Conservation (phyloP, 2,329 filamentous ascomycete genomes). For the Tolypocladium sp. region DNA sequence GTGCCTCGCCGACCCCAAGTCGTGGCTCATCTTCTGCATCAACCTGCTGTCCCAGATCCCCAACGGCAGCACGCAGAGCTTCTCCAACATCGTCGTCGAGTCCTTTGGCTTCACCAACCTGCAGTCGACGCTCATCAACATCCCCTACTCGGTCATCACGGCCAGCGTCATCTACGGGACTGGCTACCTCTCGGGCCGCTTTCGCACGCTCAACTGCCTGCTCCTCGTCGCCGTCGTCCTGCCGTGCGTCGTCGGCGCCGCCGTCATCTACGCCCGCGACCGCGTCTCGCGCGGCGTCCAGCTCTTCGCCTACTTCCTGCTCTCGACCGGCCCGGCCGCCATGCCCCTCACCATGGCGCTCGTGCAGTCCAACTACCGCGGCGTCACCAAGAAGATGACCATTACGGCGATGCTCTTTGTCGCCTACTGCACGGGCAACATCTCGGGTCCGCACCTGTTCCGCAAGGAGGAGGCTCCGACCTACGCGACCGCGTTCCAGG, state of each 20-base stretch:
- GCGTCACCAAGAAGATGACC: slow-evolving; percentile 52
- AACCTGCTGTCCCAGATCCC: slow-evolving; percentile 47
- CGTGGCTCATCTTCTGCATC: slow-evolving; percentile 48
- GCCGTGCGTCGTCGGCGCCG: slow-evolving; percentile 41
- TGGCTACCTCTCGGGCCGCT: slow-evolving; percentile 42
- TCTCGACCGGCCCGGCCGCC: slow-evolving; percentile 42
- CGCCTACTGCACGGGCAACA: slow-evolving; percentile 47
- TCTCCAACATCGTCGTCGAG: slow-evolving; percentile 46
- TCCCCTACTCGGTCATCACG: slow-evolving; percentile 47
- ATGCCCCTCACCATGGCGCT: slow-evolving; percentile 47
- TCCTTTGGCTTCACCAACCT: slow-evolving; percentile 47
- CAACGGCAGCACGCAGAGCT: slow-evolving; percentile 52
- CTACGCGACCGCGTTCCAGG: slow-evolving; percentile 44
- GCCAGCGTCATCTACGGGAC: slow-evolving; percentile 36
- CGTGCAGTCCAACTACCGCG: slow-evolving; percentile 45
- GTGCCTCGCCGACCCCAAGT: slow-evolving; percentile 48
- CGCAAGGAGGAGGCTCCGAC: slow-evolving; percentile 35
- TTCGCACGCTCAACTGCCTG: slow-evolving; percentile 40
- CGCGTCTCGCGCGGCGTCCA: slow-evolving; percentile 31
- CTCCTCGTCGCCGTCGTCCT: slow-evolving; percentile 40
- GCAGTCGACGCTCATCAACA: slow-evolving; percentile 47
- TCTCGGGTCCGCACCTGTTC: slow-evolving; percentile 48
- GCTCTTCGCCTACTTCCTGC: slow-evolving; percentile 48
- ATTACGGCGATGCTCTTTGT: slow-evolving; percentile 47
- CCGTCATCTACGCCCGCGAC: slow-evolving; percentile 40